Conservation (phyloP, 2,329 filamentous ascomycete species). For the Aspergillus cejpii region DNA sequence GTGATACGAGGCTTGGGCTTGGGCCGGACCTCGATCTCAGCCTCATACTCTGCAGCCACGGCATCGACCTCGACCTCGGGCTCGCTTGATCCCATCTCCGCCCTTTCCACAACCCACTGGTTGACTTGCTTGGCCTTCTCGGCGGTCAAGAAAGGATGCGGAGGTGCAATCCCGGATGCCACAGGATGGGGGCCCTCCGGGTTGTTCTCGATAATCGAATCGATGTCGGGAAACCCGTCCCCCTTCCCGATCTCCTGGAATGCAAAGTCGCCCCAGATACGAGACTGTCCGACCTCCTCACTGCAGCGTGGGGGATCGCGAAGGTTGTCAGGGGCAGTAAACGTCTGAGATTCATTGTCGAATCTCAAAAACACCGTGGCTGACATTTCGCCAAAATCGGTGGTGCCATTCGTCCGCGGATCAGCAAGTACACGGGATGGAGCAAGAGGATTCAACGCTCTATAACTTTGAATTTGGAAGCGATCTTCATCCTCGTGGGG, state of each 20-base stretch:
- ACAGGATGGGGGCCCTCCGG: slow-evolving; percentile 1
- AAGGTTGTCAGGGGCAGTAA: slow-evolving; percentile 15
- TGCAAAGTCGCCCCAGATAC: slow-evolving; percentile 28
- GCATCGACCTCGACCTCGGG: not conserved
- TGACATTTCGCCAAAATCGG: slow-evolving; percentile 19
- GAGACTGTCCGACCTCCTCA: slow-evolving; percentile 19
- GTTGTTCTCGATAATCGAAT: slow-evolving; percentile 11
- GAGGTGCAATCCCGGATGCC: slow-evolving; percentile 3
- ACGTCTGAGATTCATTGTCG: slow-evolving; percentile 12
- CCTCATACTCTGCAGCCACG: not conserved
- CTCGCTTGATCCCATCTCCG: slow-evolving; percentile 13
- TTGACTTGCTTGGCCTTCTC: slow-evolving; percentile 28
- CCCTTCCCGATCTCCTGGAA: slow-evolving; percentile 29
- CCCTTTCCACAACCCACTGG: slow-evolving; percentile 25
- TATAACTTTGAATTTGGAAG: slow-evolving; percentile 18
- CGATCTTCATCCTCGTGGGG: slow-evolving; percentile 3
- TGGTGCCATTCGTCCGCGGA: slow-evolving; percentile 7
- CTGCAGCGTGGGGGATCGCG: slow-evolving; percentile 14
- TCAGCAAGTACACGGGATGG: slow-evolving; percentile 22
- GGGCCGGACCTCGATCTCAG: not conserved
- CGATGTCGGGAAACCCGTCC: slow-evolving; percentile 16
- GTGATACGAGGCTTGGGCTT: not conserved
- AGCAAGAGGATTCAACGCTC: slow-evolving; percentile 15
- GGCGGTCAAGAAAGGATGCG: slow-evolving; percentile 21
- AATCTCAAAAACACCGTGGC: slow-evolving; percentile 17